A percentile compares a stretch with the other conserved stretches of the same genome.
Conservation (phyloP, 2,329 filamentous ascomycete genomes). For the Pseudopithomyces chartarum region DNA sequence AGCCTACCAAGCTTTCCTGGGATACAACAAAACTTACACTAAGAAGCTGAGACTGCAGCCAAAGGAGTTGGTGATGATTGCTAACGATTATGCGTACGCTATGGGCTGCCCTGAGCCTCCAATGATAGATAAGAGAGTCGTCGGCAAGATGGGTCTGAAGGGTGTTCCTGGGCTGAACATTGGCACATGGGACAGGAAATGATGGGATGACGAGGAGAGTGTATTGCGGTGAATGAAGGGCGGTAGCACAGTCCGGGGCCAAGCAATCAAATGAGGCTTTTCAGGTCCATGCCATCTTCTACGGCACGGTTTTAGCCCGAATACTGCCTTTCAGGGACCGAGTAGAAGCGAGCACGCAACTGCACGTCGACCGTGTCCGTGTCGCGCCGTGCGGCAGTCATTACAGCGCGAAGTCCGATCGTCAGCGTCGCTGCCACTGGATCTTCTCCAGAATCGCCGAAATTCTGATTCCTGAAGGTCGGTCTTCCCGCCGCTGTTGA, state of each 20-base stretch:
- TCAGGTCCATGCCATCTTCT: background rate
- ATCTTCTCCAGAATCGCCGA: background rate
- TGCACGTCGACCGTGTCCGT: no score
- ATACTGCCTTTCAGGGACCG: no score
- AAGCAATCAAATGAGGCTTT: background rate
- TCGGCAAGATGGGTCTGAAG: conserved; percentile 56
- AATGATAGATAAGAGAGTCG: conserved; percentile 50
- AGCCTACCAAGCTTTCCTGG: conserved; percentile 54
- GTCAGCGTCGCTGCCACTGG: background rate
- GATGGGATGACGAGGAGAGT: background rate
- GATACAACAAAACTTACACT: conserved; percentile 53
- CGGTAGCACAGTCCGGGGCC: background rate
- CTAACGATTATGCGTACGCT: conserved; percentile 50
- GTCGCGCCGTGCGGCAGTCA: no score
- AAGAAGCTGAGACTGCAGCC: conserved; percentile 50
- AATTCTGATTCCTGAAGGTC: background rate
- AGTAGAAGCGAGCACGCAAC: no score
- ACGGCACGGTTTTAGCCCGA: no score
- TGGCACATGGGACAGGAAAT: conserved; percentile 23
- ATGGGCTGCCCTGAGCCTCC: conserved; percentile 54
- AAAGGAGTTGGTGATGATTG: conserved; percentile 47
- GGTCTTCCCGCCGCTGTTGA: background rate
- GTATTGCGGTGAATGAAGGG: background rate
- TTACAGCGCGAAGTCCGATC: background rate
- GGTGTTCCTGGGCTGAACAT: conserved; percentile 49